These are phyloP conservation scores for Sarocladium strictum DNA, from an alignment of 2,329 filamentous ascomycete species.

Conservation along the genomic window DNA sequence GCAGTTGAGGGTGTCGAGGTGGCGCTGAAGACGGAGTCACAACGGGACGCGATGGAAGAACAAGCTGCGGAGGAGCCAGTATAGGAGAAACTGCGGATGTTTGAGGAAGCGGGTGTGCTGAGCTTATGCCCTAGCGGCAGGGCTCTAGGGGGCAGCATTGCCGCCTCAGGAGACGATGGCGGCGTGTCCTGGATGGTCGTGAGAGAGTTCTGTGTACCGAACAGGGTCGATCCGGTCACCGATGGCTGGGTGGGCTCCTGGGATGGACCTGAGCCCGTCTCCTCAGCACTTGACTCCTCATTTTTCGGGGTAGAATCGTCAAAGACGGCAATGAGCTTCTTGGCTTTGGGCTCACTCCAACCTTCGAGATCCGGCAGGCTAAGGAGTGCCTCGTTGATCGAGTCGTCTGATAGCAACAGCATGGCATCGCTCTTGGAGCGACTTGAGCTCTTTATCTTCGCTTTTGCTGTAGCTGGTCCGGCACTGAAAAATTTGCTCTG, in stretches of 20 bases:
- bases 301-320: slow-evolving; percentile 29
- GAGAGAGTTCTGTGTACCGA: neutral
- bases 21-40: slow-evolving; percentile 30
- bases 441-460: slow-evolving; percentile 18
- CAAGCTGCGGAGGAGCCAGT: slow-evolving; percentile 24
- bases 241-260: slow-evolving; percentile 11
- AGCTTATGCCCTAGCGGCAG: slow-evolving; percentile 23
- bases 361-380: slow-evolving; percentile 46
- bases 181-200: neutral
- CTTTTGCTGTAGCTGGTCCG: neutral
- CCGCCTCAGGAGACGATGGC: slow-evolving; percentile 7
- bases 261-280: slow-evolving; percentile 9
- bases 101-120: slow-evolving; percentile 21
- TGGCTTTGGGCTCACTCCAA: slow-evolving; percentile 34
- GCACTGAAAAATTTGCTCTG: slow-evolving; percentile 51
- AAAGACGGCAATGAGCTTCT: slow-evolving; percentile 37
- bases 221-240: neutral
- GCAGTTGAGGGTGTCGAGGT: slow-evolving; percentile 34
- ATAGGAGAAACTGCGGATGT: slow-evolving; percentile 24
- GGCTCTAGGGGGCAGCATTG: slow-evolving; percentile 22
- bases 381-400: slow-evolving; percentile 47
- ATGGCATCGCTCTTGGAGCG: slow-evolving; percentile 33
- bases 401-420: slow-evolving; percentile 49
- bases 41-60: slow-evolving; percentile 26
- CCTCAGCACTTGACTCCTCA: slow-evolving; percentile 8